A percentile compares a stretch with the other conserved stretches of the same genome.
phyloP scores from a whole-genome alignment of 108 stramenopile species.

The Skeletonema potamos region DNA sequence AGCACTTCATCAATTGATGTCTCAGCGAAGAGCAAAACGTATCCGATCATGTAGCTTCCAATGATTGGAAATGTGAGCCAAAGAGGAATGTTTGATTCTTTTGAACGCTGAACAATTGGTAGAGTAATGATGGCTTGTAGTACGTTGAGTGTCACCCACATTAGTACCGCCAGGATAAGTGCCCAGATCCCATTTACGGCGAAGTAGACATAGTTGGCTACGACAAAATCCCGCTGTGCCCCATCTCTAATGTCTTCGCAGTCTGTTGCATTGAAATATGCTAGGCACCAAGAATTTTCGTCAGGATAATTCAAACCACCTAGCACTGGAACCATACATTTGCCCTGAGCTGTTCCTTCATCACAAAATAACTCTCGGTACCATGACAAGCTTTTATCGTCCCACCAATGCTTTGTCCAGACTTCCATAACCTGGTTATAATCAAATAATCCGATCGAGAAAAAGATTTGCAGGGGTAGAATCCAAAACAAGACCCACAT shows the following conservation, averaged over 20 bases:
- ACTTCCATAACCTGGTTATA: conserved; percentile 5
- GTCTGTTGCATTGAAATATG: conserved; percentile 48
- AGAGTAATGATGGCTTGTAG: conserved; percentile 75
- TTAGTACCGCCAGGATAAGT: conserved; percentile 23
- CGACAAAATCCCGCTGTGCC: conserved; percentile 51
- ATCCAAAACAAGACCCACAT: conserved; percentile 75
- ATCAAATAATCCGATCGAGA: conserved; percentile 47
- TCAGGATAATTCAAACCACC: conserved; percentile 43
- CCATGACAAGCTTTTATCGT: conserved; percentile 22
- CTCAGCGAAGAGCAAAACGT: conserved; percentile 51
- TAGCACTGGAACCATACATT: conserved; percentile 64
- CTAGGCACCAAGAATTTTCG: conserved; percentile 64
- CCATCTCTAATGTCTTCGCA: conserved; percentile 59
- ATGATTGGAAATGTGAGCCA: conserved; percentile 75
- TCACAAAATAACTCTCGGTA: conserved; percentile 58
- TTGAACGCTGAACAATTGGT: conserved; percentile 82
- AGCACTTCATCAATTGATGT: conserved; percentile 30
- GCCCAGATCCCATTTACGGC: conserved; percentile 41
- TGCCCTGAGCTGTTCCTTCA: conserved; percentile 46
- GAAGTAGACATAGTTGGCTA: conserved; percentile 41
- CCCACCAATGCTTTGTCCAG: conserved; percentile 43
- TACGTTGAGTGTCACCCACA: conserved; percentile 58
- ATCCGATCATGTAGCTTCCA: conserved; percentile 56
- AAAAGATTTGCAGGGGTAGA: conserved; percentile 47
- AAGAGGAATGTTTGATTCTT: conserved; percentile 80